A percentile compares a stretch with the other conserved stretches of the same genome.
phyloP scores from a whole-genome alignment of 306 rosid genomes.

The Quercus rubra region DNA sequence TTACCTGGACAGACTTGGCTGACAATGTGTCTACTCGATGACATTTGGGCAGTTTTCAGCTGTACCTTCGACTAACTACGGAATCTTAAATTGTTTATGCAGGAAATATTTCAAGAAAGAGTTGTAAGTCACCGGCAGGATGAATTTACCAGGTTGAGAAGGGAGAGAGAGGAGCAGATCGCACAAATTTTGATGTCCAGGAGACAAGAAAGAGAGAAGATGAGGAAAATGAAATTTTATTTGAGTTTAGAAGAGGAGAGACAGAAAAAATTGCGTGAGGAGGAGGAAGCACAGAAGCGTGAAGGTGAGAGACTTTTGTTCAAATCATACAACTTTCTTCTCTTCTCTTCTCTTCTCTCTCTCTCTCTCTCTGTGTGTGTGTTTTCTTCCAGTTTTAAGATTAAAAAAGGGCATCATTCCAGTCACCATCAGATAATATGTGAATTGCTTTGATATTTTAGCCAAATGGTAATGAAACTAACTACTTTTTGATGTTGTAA shows the following conservation, averaged over 20 bases:
- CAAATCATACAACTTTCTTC: background rate
- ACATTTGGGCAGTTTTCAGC: background rate
- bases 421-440: background rate
- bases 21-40: background rate
- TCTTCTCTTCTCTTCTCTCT: background rate
- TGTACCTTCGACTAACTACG: background rate
- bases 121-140: slow-evolving; percentile 65
- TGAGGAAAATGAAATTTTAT: slow-evolving; percentile 75
- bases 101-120: slow-evolving; percentile 67
- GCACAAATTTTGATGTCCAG: slow-evolving; percentile 58
- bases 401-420: background rate
- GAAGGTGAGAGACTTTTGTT: slow-evolving; percentile 51
- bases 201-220: slow-evolving; percentile 61
- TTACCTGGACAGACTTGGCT: background rate
- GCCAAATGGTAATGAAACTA: background rate
- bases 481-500: background rate
- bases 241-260: slow-evolving; percentile 81
- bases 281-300: slow-evolving; percentile 73
- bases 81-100: background rate
- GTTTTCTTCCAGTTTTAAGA: background rate
- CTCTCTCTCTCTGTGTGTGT: too few relatives aligned
- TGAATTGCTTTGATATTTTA: background rate
- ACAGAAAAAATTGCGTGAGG: slow-evolving; percentile 56
- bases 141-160: slow-evolving; percentile 58
- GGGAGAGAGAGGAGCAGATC: slow-evolving; percentile 69